A percentile compares a stretch with the other conserved stretches of the same genome.
phyloP scores from a whole-genome alignment of 371 early-diverging fungal genomes.

The Nosema muscidifuracis region DNA sequence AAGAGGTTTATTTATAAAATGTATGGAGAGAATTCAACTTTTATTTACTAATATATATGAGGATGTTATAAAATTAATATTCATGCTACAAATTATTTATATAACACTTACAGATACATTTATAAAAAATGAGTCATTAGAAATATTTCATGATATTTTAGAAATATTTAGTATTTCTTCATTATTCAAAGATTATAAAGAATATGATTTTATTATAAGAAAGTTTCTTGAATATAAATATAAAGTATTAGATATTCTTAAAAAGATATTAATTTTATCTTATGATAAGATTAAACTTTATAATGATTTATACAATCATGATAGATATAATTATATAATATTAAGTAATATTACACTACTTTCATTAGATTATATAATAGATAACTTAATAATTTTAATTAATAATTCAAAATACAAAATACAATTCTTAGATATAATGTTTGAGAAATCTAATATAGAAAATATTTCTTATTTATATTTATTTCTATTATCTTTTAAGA shows the following conservation, averaged over 20 bases:
- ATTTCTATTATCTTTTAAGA: conserved; percentile 13
- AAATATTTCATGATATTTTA: not conserved
- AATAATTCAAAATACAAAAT: conserved; percentile 13
- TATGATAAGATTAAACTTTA: not conserved
- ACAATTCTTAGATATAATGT: conserved; percentile 20
- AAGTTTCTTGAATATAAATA: conserved; percentile 1
- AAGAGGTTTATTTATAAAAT: not conserved
- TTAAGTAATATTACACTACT: not conserved
- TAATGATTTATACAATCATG: conserved; percentile 3
- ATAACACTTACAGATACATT: not conserved
- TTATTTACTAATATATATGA: conserved; percentile 1
- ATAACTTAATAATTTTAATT: conserved; percentile 1
- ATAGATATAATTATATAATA: not conserved
- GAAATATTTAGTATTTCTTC: not conserved
- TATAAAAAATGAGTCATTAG: not conserved
- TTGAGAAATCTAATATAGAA: conserved; percentile 1
- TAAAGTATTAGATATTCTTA: not conserved
- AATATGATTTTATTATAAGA: not conserved
- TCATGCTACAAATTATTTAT: not conserved
- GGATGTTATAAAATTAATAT: not conserved
- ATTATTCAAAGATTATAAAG: not conserved
- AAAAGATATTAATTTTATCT: not conserved
- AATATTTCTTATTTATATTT: conserved; percentile 26
- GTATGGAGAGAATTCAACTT: not conserved
- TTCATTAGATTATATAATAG: not conserved